phyloP scores from a whole-genome alignment of 2,329 filamentous ascomycete species.

The Pezizomycotina sp. region DNA sequence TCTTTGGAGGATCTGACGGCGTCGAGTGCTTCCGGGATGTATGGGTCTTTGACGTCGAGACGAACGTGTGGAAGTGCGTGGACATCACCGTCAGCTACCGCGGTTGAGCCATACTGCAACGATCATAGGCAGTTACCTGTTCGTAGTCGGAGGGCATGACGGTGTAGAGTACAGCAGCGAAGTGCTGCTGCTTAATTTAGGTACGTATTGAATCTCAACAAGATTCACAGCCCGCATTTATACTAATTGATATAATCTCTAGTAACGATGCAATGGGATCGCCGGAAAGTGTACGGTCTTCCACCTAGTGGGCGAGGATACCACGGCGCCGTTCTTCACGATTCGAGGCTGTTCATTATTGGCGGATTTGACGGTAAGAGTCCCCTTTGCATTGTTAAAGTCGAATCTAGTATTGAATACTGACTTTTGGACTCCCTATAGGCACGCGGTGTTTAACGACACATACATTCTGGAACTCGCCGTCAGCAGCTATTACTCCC shows the following conservation, averaged over 20 bases:
- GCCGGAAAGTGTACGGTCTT: conserved; percentile 46
- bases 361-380: conserved; percentile 46
- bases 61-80: conserved; percentile 42
- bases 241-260: background rate
- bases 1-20: conserved; percentile 53
- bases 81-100: conserved; percentile 44
- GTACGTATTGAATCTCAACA: conserved; percentile 9
- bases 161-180: conserved; percentile 54
- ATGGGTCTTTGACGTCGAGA: conserved; percentile 55
- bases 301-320: conserved; percentile 49
- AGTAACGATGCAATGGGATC: conserved; percentile 60
- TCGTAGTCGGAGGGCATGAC: conserved; percentile 54
- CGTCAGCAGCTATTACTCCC: conserved; percentile 55
- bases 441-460: conserved; percentile 46
- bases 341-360: conserved; percentile 46
- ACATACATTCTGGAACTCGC: conserved; percentile 51
- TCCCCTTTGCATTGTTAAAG: background rate
- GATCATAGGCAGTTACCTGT: conserved; percentile 52
- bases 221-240: background rate
- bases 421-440: conserved; percentile 6
- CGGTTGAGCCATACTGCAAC: conserved; percentile 53
- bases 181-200: conserved; percentile 48
- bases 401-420: background rate
- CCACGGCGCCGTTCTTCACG: conserved; percentile 48
- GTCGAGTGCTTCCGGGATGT: conserved; percentile 58